Evolutionary conservation across 176 grass and related monocot genomes (phyloP), one percentile per base, ranked within the genome.

Genomic region (Carex parvula): DNA sequence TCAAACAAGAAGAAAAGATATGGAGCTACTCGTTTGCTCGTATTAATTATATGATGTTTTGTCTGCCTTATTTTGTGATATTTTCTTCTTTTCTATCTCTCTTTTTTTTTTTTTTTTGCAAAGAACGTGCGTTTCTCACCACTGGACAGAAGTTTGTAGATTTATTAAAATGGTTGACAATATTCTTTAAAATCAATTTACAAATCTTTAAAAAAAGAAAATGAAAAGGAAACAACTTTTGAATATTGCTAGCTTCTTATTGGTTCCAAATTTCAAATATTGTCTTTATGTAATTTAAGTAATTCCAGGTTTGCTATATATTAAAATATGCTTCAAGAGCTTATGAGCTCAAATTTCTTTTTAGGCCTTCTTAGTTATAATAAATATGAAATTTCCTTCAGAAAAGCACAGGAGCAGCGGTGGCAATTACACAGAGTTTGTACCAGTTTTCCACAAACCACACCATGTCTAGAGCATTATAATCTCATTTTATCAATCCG

Each of bases 21-120:
- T 55, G 13, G 17, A 69, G 32, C 81, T 26, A 68, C 24, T 32
- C 37, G 64, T 83, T 57, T 57, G 52, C 13, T 18, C 9, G 46
- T 18, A 66, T 53, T 65, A 53, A 83, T 67, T 82, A 29, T 15
- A 50, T 82, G 39, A 29, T 30, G 30, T 76, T 60, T 76, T 85
- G 82, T 74, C 29, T 72, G 11, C 22, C 64, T 58, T 32, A 84
- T 42, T 84, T 60, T 48, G 80, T 67, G 80, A 21, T 29, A 7
- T 35, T 57, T 33, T 59, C 41, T 44, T 39, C 33, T 80, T 60
- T 64, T 44, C n/a, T n/a, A n/a, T n/a, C 1, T 50, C 46, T 50
- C 37, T 41, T 44, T 50, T 17, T 46, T 14, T 81, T 8, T 20
- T 8, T 82, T 64, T 68, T 14, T 18, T 54, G 60, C 21, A 21